Base-by-base conservation (phyloP, 495 filamentous ascomycete species). In the Parachaetomium inaequale region DNA sequence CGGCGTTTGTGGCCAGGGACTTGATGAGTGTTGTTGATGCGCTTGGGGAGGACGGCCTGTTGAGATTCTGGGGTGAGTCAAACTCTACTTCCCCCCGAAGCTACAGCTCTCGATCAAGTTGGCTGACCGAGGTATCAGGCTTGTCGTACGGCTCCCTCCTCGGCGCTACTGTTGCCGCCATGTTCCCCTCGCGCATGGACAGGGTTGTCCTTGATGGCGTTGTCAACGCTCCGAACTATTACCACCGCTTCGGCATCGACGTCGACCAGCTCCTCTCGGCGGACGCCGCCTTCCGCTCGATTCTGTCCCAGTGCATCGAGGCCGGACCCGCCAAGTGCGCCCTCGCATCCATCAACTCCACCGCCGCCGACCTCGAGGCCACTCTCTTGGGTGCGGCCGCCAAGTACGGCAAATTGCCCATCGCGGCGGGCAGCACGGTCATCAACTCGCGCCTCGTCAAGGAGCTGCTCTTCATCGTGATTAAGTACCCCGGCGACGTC, bases 121-220 rank as follows among this genome's bases (percentile, higher is more conserved):
- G 5, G 40, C 45, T 25, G 40, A 25, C 11, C 7, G 4, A 51
- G 8, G 7, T 19, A 4, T 15, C 21, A 58, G 84, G 83, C 5
- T 74, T 82, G 15, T 84, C 81, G 3, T 87, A 87, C 68, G 85
- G 84, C 7, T 83, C 84, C 19, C 55, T 84, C 11, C 70, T 86
- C 0, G 85, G 85, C 8, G 68, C 77, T 55, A 87, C 68, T 34
- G 74, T 75, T 47, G 75, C 75, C 7, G 65, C 74, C 15, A 72
- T 77, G 72, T 76, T 75, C 47, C 74, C 76, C 14, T 71, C 74
- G 42, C 66, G 72, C 12, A 70, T 78, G 1, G 74, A 68, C 2
- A 59, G 72, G 45, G 49, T 75, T 55, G 57, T 75, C 17, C 61
- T 77, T 15, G 75, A 77, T 57, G 75, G 75, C 34, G 59, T 74